A percentile compares a stretch with the other conserved stretches of the same genome.
Evolutionary conservation across 164 flowering plant genomes (phyloP).

Genomic region (Sextonia rubra): DNA sequence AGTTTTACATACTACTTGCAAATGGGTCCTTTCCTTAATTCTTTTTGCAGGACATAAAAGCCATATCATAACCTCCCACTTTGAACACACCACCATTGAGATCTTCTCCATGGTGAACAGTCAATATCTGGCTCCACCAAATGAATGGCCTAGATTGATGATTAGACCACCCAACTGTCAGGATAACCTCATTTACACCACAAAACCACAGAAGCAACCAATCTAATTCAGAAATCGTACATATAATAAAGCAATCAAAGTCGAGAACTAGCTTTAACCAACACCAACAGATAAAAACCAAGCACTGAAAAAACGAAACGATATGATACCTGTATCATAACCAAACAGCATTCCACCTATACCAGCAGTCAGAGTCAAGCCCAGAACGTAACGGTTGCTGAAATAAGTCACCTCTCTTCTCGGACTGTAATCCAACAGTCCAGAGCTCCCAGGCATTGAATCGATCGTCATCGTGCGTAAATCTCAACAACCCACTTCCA

Average conservation of each 20-base stretch:
- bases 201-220: not conserved
- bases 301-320: not conserved
- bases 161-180: no score
- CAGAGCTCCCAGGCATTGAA: constrained; percentile 66
- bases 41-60: no score
- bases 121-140: no score
- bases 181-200: no score
- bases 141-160: no score
- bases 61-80: no score
- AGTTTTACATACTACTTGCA: no score
- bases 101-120: no score
- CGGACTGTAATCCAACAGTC: constrained; percentile 44
- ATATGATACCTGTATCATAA: constrained; percentile 79
- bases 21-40: no score
- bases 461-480: constrained; percentile 48
- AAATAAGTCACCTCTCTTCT: constrained; percentile 59
- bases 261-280: not conserved
- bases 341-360: constrained; percentile 93
- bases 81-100: no score
- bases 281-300: not conserved
- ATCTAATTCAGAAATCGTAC: not conserved
- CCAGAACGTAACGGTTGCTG: constrained; percentile 59
- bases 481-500: no score
- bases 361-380: constrained; percentile 77
- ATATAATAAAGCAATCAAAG: not conserved